Evolutionary conservation across 78 protist genomes (phyloP).

Genomic region (Dictyostelium capitatum): DNA sequence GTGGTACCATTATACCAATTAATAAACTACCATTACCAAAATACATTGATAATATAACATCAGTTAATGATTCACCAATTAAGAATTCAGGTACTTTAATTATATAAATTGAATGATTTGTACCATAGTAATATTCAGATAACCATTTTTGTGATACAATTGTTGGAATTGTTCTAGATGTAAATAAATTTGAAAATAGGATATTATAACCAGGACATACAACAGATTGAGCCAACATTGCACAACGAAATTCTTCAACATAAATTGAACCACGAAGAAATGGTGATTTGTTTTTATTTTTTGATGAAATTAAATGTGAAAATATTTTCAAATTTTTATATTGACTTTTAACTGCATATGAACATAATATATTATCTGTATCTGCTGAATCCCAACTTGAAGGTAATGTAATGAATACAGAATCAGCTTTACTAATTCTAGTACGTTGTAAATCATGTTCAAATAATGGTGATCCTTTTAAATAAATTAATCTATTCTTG

Average conservation of each 20-base stretch:
- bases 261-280: slow-evolving; percentile 66
- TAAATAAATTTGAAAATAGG: slow-evolving; percentile 63
- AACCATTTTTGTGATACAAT: slow-evolving; percentile 66
- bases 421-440: slow-evolving; percentile 50
- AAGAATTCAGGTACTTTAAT: slow-evolving; percentile 55
- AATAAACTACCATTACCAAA: slow-evolving; percentile 75
- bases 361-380: slow-evolving; percentile 67
- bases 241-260: slow-evolving; percentile 66
- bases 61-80: slow-evolving; percentile 58
- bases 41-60: slow-evolving; percentile 75
- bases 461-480: slow-evolving; percentile 66
- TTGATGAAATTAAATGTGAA: slow-evolving; percentile 52
- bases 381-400: slow-evolving; percentile 52
- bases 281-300: slow-evolving; percentile 74
- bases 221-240: slow-evolving; percentile 69
- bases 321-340: slow-evolving; percentile 55
- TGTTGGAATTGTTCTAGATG: slow-evolving; percentile 61
- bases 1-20: slow-evolving; percentile 56
- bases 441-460: slow-evolving; percentile 77
- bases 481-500: slow-evolving; percentile 64
- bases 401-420: slow-evolving; percentile 47
- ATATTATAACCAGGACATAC: slow-evolving; percentile 76
- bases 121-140: slow-evolving; percentile 75
- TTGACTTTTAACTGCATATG: slow-evolving; percentile 69
- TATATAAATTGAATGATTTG: slow-evolving; percentile 50